Base-by-base conservation (phyloP, 2,329 filamentous ascomycete species). In the Penicillium brevicompactum region DNA sequence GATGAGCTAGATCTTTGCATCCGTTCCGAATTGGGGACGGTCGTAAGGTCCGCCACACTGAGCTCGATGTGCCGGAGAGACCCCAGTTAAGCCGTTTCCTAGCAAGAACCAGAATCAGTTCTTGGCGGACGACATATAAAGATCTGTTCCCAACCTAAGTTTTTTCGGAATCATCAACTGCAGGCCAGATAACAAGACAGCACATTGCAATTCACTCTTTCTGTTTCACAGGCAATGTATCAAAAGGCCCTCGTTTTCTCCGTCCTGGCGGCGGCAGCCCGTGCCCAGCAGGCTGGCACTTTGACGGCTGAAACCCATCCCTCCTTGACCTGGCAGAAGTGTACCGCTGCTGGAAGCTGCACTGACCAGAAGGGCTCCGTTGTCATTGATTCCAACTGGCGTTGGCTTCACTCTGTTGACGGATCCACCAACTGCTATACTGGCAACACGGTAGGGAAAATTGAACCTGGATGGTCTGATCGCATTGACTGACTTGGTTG, bases 371-470 rank as follows among this genome's bases (percentile, higher is more conserved):
- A 67, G 40, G 82, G 79, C 41, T 79, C 78, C 34, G 76, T 87
- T 48, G 81, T 82, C 50, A 71, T 87, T 62, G 82, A 85, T 63
- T 64, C 80, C 58, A 85, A 84, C 73, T 85, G 82, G 82, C 78
- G 82, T 51, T 85, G 83, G 83, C 69, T 83, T 48, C 81, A 85
- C 69, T 70, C 72, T 32, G 76, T 71, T 40, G 63, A 67, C 5
- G 76, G 77, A 42, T 80, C 76, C 59, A 81, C 76, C 63, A 86
- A 86, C 74, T 85, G 82, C 76, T 85, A 84, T 71, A 78, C 72
- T 4, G 82, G 81, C 47, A 84, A 84, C 70, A 65, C 62, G 27
- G 62, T 64, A 54, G 48, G 24, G 57, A 21, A 14, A 34, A 16
- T n/a, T 10, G 8, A 2, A 24, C 22, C 11, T 4, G 24, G n/a